Conservation (phyloP, 306 rosid species). For the Albizia julibrissin region DNA sequence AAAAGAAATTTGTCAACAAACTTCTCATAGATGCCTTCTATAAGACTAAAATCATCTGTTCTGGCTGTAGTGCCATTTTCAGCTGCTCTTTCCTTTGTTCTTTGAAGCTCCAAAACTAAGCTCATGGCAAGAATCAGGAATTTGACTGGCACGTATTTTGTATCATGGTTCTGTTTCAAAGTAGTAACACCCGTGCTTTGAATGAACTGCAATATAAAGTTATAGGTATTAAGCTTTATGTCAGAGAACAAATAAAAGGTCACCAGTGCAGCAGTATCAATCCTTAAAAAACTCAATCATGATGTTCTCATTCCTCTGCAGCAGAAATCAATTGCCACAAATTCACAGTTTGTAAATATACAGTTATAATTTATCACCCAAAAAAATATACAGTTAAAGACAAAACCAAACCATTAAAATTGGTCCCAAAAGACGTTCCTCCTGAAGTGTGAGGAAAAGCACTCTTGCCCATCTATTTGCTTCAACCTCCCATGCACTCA, state of each 20-base stretch:
- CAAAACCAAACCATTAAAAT: slow-evolving; percentile 61
- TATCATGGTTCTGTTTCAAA: slow-evolving; percentile 52
- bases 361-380: background rate
- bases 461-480: slow-evolving; percentile 91
- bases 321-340: slow-evolving; percentile 7
- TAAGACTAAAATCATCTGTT: slow-evolving; percentile 40
- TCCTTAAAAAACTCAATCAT: slow-evolving; percentile 8
- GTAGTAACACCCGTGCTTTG: slow-evolving; percentile 44
- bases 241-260: slow-evolving; percentile 23
- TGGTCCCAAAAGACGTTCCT: slow-evolving; percentile 61
- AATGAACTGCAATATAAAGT: slow-evolving; percentile 61
- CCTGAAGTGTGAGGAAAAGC: slow-evolving; percentile 66
- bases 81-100: slow-evolving; percentile 55
- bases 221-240: slow-evolving; percentile 23
- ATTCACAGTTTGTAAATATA: slow-evolving; percentile 10
- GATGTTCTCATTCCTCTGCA: slow-evolving; percentile 3
- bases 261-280: slow-evolving; percentile 15
- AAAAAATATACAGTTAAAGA: background rate
- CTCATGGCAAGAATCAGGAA: slow-evolving; percentile 71
- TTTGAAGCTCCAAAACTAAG: slow-evolving; percentile 78
- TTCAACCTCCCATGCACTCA: slow-evolving; percentile 84
- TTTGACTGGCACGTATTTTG: slow-evolving; percentile 57
- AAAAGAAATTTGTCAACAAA: slow-evolving; percentile 50
- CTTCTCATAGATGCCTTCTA: slow-evolving; percentile 51
- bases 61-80: slow-evolving; percentile 43